These are phyloP conservation scores for Silene coronaria DNA, from an alignment of 179 eudicot genomes.

Conservation along the genomic window DNA sequence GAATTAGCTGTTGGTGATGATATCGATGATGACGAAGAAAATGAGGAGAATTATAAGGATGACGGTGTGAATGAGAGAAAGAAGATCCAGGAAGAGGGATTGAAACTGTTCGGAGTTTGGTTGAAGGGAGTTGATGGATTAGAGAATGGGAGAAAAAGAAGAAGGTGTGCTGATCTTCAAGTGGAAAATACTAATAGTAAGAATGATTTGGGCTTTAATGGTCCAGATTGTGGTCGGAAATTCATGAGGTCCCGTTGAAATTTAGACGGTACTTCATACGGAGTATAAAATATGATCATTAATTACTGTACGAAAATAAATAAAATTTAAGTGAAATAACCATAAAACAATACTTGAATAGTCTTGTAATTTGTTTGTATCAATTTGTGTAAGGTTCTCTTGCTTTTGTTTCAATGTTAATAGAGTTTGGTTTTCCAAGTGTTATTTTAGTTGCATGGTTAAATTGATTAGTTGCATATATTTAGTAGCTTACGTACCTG, in stretches of 20 bases:
- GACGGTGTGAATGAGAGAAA: slow-evolving; percentile 7
- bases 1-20: slow-evolving; percentile 6
- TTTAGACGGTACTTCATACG: not conserved
- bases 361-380: not conserved
- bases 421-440: not conserved
- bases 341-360: not conserved
- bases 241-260: slow-evolving; percentile 18
- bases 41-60: slow-evolving; percentile 14
- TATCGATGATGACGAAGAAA: slow-evolving; percentile 21
- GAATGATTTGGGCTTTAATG: slow-evolving; percentile 17
- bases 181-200: slow-evolving; percentile 11
- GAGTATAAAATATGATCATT: too few relatives aligned
- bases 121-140: slow-evolving; percentile 34
- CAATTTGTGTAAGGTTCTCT: not conserved
- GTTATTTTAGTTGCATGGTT: too few relatives aligned
- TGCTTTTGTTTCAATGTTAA: not conserved
- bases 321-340: not conserved
- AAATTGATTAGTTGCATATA: too few relatives aligned
- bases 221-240: slow-evolving; percentile 11
- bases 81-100: slow-evolving; percentile 28
- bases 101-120: slow-evolving; percentile 84
- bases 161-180: slow-evolving; percentile 27
- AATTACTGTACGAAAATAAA: not conserved
- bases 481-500: too few relatives aligned
- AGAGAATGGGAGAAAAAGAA: slow-evolving; percentile 42